phyloP scores from a whole-genome alignment of 345 rosid genomes.

The Turnera subulata region DNA sequence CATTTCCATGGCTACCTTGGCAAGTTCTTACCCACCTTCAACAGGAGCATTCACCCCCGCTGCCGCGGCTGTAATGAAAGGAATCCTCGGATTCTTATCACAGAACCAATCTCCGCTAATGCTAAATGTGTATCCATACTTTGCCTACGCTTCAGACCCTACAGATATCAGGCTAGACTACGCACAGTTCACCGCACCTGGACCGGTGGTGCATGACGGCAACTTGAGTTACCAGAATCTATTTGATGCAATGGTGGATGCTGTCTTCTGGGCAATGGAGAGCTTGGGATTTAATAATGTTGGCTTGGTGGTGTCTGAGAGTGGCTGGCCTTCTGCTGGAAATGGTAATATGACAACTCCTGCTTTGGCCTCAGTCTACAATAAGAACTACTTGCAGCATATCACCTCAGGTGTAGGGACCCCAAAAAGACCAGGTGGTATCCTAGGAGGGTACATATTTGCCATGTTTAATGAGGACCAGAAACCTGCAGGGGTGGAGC shows the following conservation, averaged over 20 bases:
- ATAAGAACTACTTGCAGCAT: conserved; percentile 14
- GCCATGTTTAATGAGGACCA: conserved; percentile 20
- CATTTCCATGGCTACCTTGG: background rate
- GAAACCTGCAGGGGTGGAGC: conserved; percentile 13
- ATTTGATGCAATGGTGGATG: no score
- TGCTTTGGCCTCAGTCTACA: no score
- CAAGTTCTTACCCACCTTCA: conserved; percentile 17
- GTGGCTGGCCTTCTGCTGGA: no score
- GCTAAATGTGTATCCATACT: conserved; percentile 22
- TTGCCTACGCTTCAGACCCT: conserved; percentile 9
- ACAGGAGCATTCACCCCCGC: conserved; percentile 6
- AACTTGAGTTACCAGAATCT: no score
- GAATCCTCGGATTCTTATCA: background rate
- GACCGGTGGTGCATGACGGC: no score
- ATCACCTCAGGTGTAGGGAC: background rate
- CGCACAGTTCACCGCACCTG: no score
- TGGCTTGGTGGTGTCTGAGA: conserved; percentile 21
- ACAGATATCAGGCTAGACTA: no score
- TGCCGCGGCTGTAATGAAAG: background rate
- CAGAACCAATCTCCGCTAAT: conserved; percentile 7
- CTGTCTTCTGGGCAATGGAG: conserved; percentile 23
- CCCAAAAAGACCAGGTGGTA: conserved; percentile 15
- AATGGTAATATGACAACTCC: no score
- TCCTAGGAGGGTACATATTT: conserved; percentile 9
- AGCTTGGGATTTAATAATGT: conserved; percentile 11